Conservation (phyloP, 1,284 basidiomycete genomes). For the Ganoderma multipileum region DNA sequence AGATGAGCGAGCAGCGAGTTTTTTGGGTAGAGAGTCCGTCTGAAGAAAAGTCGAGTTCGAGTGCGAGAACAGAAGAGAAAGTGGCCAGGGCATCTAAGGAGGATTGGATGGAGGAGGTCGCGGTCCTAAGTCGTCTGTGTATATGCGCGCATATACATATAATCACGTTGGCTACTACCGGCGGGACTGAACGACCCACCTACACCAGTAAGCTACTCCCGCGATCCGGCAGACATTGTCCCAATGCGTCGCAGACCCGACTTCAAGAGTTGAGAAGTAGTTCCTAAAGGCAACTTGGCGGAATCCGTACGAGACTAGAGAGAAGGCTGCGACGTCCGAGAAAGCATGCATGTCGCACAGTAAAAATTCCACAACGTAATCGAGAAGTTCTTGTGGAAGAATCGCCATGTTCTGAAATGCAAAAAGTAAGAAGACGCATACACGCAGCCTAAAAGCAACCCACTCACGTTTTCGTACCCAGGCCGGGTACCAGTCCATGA, state of each 20-base stretch:
- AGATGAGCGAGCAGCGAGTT: conserved; percentile 34
- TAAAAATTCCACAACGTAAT: conserved; percentile 45
- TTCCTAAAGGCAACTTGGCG: conserved; percentile 49
- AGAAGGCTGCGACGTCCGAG: conserved; percentile 44
- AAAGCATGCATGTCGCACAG: conserved; percentile 39
- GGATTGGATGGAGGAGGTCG: conserved; percentile 27
- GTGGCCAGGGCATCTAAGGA: conserved; percentile 24
- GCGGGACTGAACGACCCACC: conserved; percentile 32
- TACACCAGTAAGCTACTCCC: conserved; percentile 35
- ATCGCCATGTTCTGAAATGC: not conserved
- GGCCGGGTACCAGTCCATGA: not conserved
- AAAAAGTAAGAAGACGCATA: not conserved
- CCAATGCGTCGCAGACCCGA: conserved; percentile 41
- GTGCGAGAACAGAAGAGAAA: conserved; percentile 29
- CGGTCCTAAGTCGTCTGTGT: conserved; percentile 28
- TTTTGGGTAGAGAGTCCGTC: conserved; percentile 38
- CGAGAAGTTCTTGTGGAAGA: conserved; percentile 53
- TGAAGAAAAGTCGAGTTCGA: conserved; percentile 37
- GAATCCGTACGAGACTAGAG: conserved; percentile 49
- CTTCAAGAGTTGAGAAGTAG: conserved; percentile 45
- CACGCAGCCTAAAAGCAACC: not conserved
- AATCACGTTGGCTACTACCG: not conserved
- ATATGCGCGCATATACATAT: conserved; percentile 39
- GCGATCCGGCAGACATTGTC: conserved; percentile 28
- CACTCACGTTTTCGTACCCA: not conserved